Base-by-base conservation (phyloP, 106 monocot species). In the Dioscorea alata region DNA sequence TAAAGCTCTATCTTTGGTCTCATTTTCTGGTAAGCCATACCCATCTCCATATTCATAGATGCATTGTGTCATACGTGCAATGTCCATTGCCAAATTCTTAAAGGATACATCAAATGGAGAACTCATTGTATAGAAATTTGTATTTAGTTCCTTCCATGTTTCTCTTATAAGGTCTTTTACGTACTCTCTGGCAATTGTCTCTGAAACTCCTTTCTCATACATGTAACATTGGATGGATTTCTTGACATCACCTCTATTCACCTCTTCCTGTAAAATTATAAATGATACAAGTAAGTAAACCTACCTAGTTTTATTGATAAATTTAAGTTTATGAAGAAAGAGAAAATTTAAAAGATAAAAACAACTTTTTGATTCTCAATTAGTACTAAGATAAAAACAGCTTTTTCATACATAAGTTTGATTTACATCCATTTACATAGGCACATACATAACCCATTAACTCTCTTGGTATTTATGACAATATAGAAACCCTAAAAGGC, bases 201-300 rank as follows among this genome's bases (percentile, higher is more conserved):
- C 79, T 57, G 73, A 63, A 19, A 69, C 68, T 4, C 33, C 51
- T 22, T 63, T 68, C 48, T 79, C 73, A 21, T 73, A n/a, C 79
- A 79, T 79, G 60, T 79, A 73, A 23, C 79, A 79, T 32, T 73
- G 73, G 12, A 79, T 79, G 12, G 62, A 61, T 32, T 67, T 73
- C 12, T 58, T 24, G 15, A 69, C 56, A 49, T 76, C 76, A 6
- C 69, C 69, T 21, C 63, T 53, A 16, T 64, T 21, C 6, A 73
- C 6, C 68, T 79, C 79, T 0, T 17, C 63, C 73, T 73, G 17
- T 14, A 4, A 65, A 21, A 19, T 49, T n/a, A 61, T 25, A 28
- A 31, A 21, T 8, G 14, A 49, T 23, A 53, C 21, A 65, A n/a
- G 52, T 2, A 63, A 23, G 20, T 10, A n/a, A 35, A 28, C 8